Percentiles rank a stretch among this genome's conserved stretches.
phyloP scores from a whole-genome alignment of 2,329 filamentous ascomycete species.

The Trichophyton simii region DNA sequence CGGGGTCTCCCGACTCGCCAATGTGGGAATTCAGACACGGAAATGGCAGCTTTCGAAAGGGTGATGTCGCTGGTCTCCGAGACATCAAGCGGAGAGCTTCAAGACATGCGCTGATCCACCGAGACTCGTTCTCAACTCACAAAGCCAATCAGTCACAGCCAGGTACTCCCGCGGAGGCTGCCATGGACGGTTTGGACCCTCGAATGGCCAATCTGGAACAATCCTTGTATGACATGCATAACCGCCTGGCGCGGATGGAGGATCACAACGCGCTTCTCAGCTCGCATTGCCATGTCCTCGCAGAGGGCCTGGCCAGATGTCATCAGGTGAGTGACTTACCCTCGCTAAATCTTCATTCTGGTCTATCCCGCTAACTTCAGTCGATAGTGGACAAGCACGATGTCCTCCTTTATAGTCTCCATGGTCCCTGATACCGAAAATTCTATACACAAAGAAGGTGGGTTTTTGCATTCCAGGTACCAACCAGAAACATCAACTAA shows the following conservation, averaged over 20 bases:
- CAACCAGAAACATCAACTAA: background rate
- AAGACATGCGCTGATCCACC: conserved; percentile 80
- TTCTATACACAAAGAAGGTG: conserved; percentile 69
- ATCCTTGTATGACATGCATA: conserved; percentile 65
- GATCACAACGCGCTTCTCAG: conserved; percentile 69
- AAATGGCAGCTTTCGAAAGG: conserved; percentile 91
- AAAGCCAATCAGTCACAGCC: conserved; percentile 67
- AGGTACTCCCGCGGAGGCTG: conserved; percentile 71
- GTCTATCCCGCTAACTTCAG: background rate
- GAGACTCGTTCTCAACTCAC: conserved; percentile 66
- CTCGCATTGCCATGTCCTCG: conserved; percentile 65
- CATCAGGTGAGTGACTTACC: conserved; percentile 42
- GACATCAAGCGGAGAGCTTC: conserved; percentile 95
- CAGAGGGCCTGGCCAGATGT: conserved; percentile 65
- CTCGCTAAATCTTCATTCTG: conserved; percentile 1
- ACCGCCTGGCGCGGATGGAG: conserved; percentile 66
- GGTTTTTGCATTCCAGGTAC: conserved; percentile 24
- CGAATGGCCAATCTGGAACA: conserved; percentile 67
- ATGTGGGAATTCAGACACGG: conserved; percentile 99
- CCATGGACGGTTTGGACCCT: conserved; percentile 65
- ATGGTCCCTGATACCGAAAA: conserved; percentile 65
- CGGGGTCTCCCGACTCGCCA: conserved; percentile 80
- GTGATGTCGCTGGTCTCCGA: conserved; percentile 76
- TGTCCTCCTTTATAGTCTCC: conserved; percentile 61
- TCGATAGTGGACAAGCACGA: conserved; percentile 64